Evolutionary conservation across 108 stramenopile genomes (phyloP).

Genomic region (Fragilaria radians): DNA sequence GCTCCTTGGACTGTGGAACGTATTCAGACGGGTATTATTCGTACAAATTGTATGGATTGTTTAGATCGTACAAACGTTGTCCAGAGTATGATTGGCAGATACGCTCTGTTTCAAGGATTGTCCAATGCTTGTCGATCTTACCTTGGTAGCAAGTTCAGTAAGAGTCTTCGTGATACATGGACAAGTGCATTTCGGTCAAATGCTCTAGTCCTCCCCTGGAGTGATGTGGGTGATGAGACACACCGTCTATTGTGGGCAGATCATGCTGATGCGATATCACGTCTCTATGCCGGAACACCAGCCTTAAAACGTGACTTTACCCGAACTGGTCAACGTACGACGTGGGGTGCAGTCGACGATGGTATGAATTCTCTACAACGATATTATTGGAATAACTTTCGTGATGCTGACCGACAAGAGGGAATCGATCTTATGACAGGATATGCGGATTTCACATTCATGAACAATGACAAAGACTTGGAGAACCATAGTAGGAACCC

Average conservation of each 20-base stretch:
- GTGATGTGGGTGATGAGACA: conserved; percentile 49
- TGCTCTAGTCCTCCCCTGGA: conserved; percentile 55
- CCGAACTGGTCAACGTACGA: conserved; percentile 85
- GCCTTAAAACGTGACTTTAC: conserved; percentile 96
- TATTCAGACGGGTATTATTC: conserved; percentile 79
- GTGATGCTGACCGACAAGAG: conserved; percentile 93
- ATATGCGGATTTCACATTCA: conserved; percentile 31
- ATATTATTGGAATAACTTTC: conserved; percentile 94
- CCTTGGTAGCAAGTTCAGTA: conserved; percentile 5
- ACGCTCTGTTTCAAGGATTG: conserved; percentile 57
- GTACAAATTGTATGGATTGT: conserved; percentile 99
- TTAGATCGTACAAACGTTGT: conserved; percentile 98
- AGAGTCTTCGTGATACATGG: conserved; percentile 6
- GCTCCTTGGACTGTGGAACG: conserved; percentile 32
- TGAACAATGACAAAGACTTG: conserved; percentile 13
- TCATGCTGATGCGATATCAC: conserved; percentile 89
- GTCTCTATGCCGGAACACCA: conserved; percentile 91
- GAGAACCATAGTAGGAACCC: conserved; percentile 11
- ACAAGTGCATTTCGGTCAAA: conserved; percentile 22
- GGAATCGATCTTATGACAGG: conserved; percentile 92
- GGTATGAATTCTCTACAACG: conserved; percentile 94
- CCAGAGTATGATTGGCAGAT: conserved; percentile 86
- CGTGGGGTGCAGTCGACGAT: conserved; percentile 88
- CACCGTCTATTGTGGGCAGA: conserved; percentile 85
- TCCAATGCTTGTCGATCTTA: not conserved